A percentile compares a stretch with the other conserved stretches of the same genome.
Conservation (phyloP, 2,329 filamentous ascomycete genomes). For the Penicillium hesseltinei region DNA sequence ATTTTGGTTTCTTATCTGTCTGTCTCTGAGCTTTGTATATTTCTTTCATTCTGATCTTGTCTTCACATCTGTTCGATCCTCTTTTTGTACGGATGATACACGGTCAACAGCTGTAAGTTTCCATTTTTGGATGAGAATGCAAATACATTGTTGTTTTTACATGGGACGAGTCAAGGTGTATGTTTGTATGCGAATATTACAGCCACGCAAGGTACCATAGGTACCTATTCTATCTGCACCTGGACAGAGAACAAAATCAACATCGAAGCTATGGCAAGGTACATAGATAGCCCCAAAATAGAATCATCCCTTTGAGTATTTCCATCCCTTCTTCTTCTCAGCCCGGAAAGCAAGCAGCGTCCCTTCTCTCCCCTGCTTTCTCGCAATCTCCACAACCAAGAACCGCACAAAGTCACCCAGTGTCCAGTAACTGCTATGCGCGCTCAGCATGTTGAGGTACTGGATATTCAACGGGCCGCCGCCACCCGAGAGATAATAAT, state of each 20-base stretch:
- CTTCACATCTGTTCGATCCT: background rate
- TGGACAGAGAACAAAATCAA: background rate
- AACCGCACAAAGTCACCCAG: slow-evolving; percentile 85
- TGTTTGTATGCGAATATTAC: background rate
- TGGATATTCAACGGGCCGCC: slow-evolving; percentile 89
- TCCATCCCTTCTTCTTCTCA: slow-evolving; percentile 51
- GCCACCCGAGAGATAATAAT: slow-evolving; percentile 80
- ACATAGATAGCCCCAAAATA: background rate
- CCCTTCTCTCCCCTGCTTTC: slow-evolving; percentile 65
- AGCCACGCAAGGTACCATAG: background rate
- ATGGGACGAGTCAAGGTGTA: background rate
- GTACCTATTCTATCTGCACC: background rate
- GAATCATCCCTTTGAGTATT: slow-evolving; percentile 40
- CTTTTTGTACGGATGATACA: background rate
- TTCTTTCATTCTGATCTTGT: background rate
- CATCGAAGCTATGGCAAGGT: background rate
- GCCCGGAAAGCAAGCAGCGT: slow-evolving; percentile 56
- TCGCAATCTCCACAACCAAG: slow-evolving; percentile 82
- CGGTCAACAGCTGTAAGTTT: background rate
- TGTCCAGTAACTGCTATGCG: slow-evolving; percentile 92
- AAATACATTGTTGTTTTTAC: background rate
- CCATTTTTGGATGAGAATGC: background rate
- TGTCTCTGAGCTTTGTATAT: slow-evolving; percentile 1
- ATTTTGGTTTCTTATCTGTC: background rate
- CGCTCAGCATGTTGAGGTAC: slow-evolving; percentile 94